Conservation (phyloP, 164 flowering plant genomes). For the Stephania japonica region DNA sequence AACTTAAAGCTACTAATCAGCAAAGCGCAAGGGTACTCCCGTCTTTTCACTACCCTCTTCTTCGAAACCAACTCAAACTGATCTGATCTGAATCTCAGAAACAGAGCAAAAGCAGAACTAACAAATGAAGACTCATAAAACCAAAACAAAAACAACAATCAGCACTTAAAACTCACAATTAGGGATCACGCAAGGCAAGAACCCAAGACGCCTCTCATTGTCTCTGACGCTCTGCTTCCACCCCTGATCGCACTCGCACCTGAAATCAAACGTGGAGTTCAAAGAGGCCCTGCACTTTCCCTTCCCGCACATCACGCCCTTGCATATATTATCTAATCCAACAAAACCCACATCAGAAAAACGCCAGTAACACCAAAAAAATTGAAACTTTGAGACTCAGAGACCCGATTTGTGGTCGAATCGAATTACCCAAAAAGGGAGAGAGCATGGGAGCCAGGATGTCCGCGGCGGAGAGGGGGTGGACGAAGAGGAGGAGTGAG, state of each 20-base stretch:
- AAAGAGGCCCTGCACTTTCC: constrained; percentile 44
- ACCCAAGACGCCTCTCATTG: constrained; percentile 21
- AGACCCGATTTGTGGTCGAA: neutral
- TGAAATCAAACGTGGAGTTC: constrained; percentile 24
- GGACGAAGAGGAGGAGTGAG: constrained; percentile 16
- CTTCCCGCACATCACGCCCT: constrained; percentile 49
- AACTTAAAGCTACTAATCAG: neutral
- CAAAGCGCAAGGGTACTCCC: neutral
- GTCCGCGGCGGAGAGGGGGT: constrained; percentile 14
- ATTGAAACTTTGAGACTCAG: neutral
- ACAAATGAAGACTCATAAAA: neutral
- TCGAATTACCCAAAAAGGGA: constrained; percentile 24
- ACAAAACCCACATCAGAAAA: constrained; percentile 11
- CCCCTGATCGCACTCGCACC: constrained; percentile 55
- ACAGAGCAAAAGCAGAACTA: neutral
- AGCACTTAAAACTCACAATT: constrained; percentile 13
- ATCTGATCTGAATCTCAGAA: neutral
- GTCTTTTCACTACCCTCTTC: neutral
- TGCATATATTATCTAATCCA: constrained; percentile 39
- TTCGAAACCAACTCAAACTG: neutral
- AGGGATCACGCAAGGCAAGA: constrained; percentile 28
- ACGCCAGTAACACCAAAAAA: neutral
- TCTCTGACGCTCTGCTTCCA: constrained; percentile 37
- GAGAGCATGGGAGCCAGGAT: constrained; percentile 29
- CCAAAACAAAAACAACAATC: no score